phyloP scores from a whole-genome alignment of 169 alveolate genomes.

The Plasmodium malariae region DNA sequence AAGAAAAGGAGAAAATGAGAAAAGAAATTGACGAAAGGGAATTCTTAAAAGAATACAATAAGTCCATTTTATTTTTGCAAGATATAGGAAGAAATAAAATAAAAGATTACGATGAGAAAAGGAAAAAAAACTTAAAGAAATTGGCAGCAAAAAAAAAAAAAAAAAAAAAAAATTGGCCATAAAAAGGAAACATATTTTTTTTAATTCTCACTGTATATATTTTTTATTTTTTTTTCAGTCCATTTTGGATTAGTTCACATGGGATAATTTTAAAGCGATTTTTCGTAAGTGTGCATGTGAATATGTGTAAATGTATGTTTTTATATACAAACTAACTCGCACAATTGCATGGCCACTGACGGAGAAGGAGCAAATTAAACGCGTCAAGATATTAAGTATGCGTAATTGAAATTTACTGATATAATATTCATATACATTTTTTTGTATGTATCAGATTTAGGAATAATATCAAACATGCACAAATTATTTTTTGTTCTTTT shows the following conservation, averaged over 20 bases:
- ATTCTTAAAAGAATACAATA: conserved; percentile 29
- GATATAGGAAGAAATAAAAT: conserved; percentile 55
- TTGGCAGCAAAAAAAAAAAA: conserved; percentile 16
- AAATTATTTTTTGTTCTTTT: conserved; percentile 17
- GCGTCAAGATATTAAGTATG: conserved; percentile 21
- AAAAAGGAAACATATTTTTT: background rate
- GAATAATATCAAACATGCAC: conserved; percentile 36
- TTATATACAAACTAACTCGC: too few species aligned
- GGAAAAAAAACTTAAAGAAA: conserved; percentile 14
- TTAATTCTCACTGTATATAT: background rate
- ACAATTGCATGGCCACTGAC: too few species aligned
- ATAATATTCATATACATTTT: conserved; percentile 33
- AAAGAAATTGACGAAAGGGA: conserved; percentile 35
- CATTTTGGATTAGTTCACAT: too few species aligned
- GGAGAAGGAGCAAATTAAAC: too few species aligned
- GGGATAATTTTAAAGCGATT: too few species aligned
- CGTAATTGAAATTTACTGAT: conserved; percentile 12
- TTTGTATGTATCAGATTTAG: conserved; percentile 36
- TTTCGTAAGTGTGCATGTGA: too few species aligned
- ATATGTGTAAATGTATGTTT: too few species aligned
- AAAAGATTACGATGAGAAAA: conserved; percentile 47
- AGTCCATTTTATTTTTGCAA: conserved; percentile 51
- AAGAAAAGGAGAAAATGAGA: conserved; percentile 51
- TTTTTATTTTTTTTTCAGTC: too few species aligned
- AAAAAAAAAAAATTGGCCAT: background rate